phyloP scores from a whole-genome alignment of 208 protist genomes.

The Herpetomonas samuelpessoai region DNA sequence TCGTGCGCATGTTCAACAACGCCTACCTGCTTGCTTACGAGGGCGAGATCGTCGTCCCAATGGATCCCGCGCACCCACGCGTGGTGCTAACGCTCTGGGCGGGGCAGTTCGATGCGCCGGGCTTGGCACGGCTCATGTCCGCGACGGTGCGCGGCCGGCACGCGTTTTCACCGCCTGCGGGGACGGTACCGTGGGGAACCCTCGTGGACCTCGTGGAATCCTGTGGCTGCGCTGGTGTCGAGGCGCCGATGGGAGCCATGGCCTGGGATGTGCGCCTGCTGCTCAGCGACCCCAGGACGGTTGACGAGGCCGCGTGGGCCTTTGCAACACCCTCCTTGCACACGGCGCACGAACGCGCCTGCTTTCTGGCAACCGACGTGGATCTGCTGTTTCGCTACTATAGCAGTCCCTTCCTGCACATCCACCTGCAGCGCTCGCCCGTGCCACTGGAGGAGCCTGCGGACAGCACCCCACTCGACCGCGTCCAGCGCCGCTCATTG shows the following conservation, averaged over 20 bases:
- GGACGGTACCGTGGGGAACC: conserved; percentile 21
- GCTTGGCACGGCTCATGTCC: conserved; percentile 8
- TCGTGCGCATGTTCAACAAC: neutral
- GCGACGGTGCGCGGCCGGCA: conserved; percentile 9
- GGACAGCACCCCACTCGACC: conserved; percentile 20
- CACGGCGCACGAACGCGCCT: conserved; percentile 16
- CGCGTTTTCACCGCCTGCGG: conserved; percentile 13
- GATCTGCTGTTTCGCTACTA: conserved; percentile 29
- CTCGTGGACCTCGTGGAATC: conserved; percentile 6
- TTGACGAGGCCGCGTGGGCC: conserved; percentile 12
- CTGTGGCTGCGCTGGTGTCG: neutral
- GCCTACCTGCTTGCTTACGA: neutral
- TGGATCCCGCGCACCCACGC: neutral
- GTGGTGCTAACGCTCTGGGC: neutral
- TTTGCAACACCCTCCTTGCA: conserved; percentile 22
- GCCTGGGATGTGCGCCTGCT: conserved; percentile 27
- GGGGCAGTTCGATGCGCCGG: neutral
- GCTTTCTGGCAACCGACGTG: conserved; percentile 26
- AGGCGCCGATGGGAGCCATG: neutral
- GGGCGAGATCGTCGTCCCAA: neutral
- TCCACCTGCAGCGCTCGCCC: conserved; percentile 11
- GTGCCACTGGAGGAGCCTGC: neutral
- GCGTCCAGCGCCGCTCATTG: neutral
- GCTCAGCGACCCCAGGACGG: conserved; percentile 11
- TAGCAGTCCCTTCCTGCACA: conserved; percentile 7